Conservation (phyloP, 768 basidiomycete species). For the Kwoniella europaea region DNA sequence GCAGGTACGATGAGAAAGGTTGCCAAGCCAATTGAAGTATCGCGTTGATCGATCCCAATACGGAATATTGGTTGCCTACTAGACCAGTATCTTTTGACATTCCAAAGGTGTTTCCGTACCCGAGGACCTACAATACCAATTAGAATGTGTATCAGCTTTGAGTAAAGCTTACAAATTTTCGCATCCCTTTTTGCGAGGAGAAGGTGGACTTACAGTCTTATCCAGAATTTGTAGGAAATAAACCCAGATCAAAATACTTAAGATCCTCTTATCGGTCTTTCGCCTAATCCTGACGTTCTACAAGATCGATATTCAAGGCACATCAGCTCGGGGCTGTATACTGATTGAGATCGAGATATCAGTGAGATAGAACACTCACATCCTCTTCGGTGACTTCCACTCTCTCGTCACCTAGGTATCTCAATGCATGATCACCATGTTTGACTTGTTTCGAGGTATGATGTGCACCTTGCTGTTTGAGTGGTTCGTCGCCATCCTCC, state of each 20-base stretch:
- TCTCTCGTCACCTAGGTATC: conserved; percentile 46
- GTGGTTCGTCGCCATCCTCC: conserved; percentile 15
- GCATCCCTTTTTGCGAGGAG: conserved; percentile 6
- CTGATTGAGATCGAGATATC: background rate
- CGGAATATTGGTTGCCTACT: conserved; percentile 45
- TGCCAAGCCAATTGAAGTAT: conserved; percentile 56
- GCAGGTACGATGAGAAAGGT: conserved; percentile 54
- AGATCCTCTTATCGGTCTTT: conserved; percentile 52
- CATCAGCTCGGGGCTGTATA: background rate
- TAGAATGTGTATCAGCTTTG: background rate
- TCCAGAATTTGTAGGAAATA: conserved; percentile 56
- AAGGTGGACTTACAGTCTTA: conserved; percentile 33
- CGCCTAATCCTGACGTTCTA: conserved; percentile 42
- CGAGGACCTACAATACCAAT: conserved; percentile 29
- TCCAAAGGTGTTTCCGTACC: conserved; percentile 53
- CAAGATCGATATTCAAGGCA: too few relatives aligned
- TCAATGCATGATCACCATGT: conserved; percentile 42
- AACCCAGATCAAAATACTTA: conserved; percentile 51
- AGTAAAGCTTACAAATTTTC: too few relatives aligned
- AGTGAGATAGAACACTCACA: conserved; percentile 31
- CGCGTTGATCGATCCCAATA: conserved; percentile 42
- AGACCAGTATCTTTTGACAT: conserved; percentile 43
- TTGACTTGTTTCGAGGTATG: conserved; percentile 27
- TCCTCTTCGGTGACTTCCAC: conserved; percentile 51
- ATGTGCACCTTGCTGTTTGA: conserved; percentile 3